Evolutionary conservation across 1,284 basidiomycete genomes (phyloP).

Genomic region (Erythrobasidium hasegawianum): DNA sequence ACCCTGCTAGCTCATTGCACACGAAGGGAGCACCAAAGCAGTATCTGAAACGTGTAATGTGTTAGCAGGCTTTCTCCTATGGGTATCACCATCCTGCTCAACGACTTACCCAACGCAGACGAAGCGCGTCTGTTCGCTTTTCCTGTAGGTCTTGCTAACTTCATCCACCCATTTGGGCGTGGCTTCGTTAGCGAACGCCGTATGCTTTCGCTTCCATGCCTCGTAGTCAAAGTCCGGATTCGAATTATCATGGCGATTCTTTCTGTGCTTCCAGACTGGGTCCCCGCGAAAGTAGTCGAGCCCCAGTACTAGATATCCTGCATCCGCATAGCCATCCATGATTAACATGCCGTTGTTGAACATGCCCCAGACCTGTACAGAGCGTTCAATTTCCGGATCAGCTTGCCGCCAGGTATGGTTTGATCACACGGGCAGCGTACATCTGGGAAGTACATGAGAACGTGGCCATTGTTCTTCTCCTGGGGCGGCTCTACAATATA

Average conservation of each 20-base stretch:
- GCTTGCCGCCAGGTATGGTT: no score
- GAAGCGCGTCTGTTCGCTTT: not conserved
- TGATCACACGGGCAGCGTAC: no score
- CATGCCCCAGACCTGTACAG: slow-evolving; percentile 1
- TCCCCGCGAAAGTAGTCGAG: slow-evolving; percentile 4
- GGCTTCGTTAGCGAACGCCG: not conserved
- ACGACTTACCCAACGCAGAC: not conserved
- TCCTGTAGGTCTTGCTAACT: not conserved
- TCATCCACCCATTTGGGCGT: slow-evolving; percentile 6
- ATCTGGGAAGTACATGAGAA: slow-evolving; percentile 7
- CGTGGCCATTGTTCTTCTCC: not conserved
- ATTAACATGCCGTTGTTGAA: slow-evolving; percentile 9
- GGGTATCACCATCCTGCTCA: no score
- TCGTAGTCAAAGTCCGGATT: slow-evolving; percentile 6
- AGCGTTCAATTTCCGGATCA: no score
- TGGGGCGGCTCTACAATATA: not conserved
- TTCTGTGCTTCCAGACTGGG: slow-evolving; percentile 3
- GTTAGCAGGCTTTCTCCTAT: no score
- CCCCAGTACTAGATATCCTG: not conserved
- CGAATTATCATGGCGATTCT: slow-evolving; percentile 1
- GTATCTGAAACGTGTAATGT: no score
- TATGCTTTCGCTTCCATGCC: slow-evolving; percentile 8
- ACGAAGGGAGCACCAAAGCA: slow-evolving; percentile 64
- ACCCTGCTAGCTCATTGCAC: slow-evolving; percentile 72
- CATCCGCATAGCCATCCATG: slow-evolving; percentile 9